phyloP scores from a whole-genome alignment of 164 flowering plant genomes.

The Vitis riparia region DNA sequence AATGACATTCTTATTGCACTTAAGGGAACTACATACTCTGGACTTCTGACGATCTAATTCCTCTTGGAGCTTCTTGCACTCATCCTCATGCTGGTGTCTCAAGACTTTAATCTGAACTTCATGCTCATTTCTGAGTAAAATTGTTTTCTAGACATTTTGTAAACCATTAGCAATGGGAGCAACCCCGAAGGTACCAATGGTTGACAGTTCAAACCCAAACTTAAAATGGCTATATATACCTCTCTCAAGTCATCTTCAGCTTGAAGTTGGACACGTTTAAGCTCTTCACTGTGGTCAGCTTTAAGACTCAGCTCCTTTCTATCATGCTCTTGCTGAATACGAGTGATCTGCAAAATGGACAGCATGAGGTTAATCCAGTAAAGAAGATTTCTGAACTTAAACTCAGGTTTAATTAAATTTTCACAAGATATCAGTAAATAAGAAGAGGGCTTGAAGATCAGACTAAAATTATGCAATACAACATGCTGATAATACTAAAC shows the following conservation, averaged over 20 bases:
- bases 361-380: background rate
- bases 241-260: slow-evolving; percentile 77
- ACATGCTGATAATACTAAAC: background rate
- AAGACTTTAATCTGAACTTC: slow-evolving; percentile 69
- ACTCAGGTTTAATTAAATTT: background rate
- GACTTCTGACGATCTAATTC: slow-evolving; percentile 76
- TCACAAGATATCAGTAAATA: background rate
- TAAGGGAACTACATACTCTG: slow-evolving; percentile 45
- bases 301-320: slow-evolving; percentile 48
- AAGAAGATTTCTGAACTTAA: background rate
- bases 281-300: slow-evolving; percentile 57
- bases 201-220: slow-evolving; percentile 1
- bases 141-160: slow-evolving; percentile 43
- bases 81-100: slow-evolving; percentile 75
- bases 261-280: slow-evolving; percentile 50
- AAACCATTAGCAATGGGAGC: slow-evolving; percentile 14
- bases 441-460: background rate
- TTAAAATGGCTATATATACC: slow-evolving; percentile 33
- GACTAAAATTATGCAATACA: background rate
- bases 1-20: background rate
- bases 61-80: slow-evolving; percentile 65
- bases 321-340: slow-evolving; percentile 59
- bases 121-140: slow-evolving; percentile 58
- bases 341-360: slow-evolving; percentile 42
- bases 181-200: too few relatives aligned